Evolutionary conservation across 2,329 filamentous ascomycete species (phyloP), one percentile per base, ranked within the genome.

Genomic region (Colletotrichum sp.): DNA sequence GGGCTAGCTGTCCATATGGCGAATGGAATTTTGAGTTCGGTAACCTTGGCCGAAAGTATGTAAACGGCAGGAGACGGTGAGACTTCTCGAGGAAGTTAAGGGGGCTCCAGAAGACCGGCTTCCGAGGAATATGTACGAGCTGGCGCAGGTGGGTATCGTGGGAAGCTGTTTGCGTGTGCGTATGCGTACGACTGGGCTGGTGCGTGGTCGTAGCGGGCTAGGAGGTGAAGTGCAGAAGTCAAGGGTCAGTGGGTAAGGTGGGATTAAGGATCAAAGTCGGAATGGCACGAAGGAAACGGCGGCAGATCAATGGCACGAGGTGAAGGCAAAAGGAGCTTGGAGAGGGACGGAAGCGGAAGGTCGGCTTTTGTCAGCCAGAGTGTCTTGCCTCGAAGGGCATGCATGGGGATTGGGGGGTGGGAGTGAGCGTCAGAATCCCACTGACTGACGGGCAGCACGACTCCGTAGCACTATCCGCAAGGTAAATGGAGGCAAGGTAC

Each of bases 81-180:
- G 30, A 32, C 28, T 62, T 62, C 24, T 26, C 32, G 21, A 38
- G 55, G 38, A 52, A 24, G 60, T 28, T 34, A 21, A 10, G 43
- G 62, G 32, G 24, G 62, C 66, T 76, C 62, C 69, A 77, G 77
- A 77, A 78, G 77, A 76, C 77, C 77, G 72, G 77, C 77, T 78
- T 77, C 75, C 72, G 62, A 67, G 62, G 43, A 73, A 61, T 75
- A 75, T 75, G 24, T 75, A 60, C 43, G 70, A 60, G 21, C 26
- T 30, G 32, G 32, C 15, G 26, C 16, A 43, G 69, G 64, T 73
- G 32, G 70, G 55, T 73, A 67, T 73, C 73, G 73, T 48, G 38
- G 43, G 43, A 24, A 32, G 55, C 36, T 62, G 38, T 48, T 52
- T 26, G 67, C 56, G 36, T 72, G 70, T 48, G 32, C 60, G 32